Percentiles rank a stretch among this genome's conserved stretches.
These are phyloP conservation scores for Endothia cerciana DNA, from an alignment of 2,329 filamentous ascomycete species.

Conservation along the genomic window DNA sequence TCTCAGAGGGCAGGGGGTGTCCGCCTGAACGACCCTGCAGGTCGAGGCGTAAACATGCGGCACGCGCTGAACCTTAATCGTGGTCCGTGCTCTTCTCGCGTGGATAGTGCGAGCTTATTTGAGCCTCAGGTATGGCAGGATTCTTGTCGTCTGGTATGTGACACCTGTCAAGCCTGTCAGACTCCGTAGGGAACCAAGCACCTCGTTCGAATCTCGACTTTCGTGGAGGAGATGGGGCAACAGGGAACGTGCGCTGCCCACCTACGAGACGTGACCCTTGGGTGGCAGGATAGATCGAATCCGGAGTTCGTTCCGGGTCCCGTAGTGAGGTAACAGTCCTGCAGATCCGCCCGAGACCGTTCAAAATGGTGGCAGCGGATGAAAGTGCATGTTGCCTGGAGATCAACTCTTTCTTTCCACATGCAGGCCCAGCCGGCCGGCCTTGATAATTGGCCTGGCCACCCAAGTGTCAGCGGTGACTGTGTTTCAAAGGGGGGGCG, in stretches of 20 bases:
- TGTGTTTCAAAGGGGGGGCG: too few species aligned
- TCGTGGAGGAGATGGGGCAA: background rate
- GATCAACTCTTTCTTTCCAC: too few species aligned
- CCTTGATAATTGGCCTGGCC: too few species aligned
- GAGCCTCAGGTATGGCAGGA: too few species aligned
- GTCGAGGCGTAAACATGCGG: background rate
- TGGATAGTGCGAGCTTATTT: background rate
- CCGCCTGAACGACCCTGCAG: background rate
- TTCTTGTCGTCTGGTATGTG: background rate
- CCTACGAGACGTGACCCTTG: background rate
- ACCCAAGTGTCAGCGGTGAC: too few species aligned
- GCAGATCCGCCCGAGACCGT: background rate
- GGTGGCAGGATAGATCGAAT: background rate
- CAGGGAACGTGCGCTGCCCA: background rate
- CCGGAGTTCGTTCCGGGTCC: too few species aligned
- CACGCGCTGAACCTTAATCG: conserved; percentile 2
- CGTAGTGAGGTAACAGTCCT: background rate
- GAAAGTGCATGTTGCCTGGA: too few species aligned
- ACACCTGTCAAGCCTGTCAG: background rate
- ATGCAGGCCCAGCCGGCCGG: too few species aligned
- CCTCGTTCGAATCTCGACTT: background rate
- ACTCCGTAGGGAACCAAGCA: background rate
- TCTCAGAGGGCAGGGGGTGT: background rate
- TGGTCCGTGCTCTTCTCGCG: background rate
- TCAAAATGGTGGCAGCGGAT: background rate